Evolutionary conservation across 1,284 basidiomycete species (phyloP).

Genomic region (Heterobasidion annosum): DNA sequence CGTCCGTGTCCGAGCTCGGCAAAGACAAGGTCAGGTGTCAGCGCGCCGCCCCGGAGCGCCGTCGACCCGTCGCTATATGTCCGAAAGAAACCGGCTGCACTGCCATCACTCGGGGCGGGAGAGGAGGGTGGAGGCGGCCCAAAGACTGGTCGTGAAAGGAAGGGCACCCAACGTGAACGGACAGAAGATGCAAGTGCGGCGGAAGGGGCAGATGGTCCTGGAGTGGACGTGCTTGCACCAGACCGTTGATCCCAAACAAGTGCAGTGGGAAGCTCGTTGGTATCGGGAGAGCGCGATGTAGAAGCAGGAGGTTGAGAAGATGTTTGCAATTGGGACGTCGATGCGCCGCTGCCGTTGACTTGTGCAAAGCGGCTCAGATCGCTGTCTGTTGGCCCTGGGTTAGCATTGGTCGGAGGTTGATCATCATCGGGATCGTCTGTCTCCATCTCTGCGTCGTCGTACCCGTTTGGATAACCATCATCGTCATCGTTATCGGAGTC

Average conservation of each 20-base stretch:
- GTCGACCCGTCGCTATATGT: constrained; percentile 39
- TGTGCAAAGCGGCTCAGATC: background rate
- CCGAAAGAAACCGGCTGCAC: constrained; percentile 47
- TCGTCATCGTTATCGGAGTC: constrained; percentile 72
- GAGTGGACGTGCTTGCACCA: background rate
- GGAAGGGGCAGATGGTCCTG: background rate
- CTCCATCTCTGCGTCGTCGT: constrained; percentile 34
- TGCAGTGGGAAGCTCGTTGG: background rate
- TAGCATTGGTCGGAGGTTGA: background rate
- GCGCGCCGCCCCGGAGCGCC: constrained; percentile 38
- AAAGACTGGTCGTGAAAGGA: too few relatives aligned
- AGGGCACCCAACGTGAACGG: too few relatives aligned
- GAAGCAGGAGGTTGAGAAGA: background rate
- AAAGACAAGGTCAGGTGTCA: constrained; percentile 66
- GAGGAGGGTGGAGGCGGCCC: constrained; percentile 29
- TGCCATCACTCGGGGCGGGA: constrained; percentile 47
- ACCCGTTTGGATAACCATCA: constrained; percentile 39
- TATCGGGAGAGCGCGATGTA: background rate
- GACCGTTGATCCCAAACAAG: background rate
- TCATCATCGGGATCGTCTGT: constrained; percentile 1
- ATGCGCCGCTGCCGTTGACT: background rate
- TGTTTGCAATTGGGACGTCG: background rate
- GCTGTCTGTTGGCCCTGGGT: background rate
- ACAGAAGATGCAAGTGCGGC: background rate
- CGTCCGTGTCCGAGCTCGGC: constrained; percentile 72